These are phyloP conservation scores for Penicillium cosmopolitanum DNA, from an alignment of 495 filamentous ascomycete genomes.

Conservation along the genomic window DNA sequence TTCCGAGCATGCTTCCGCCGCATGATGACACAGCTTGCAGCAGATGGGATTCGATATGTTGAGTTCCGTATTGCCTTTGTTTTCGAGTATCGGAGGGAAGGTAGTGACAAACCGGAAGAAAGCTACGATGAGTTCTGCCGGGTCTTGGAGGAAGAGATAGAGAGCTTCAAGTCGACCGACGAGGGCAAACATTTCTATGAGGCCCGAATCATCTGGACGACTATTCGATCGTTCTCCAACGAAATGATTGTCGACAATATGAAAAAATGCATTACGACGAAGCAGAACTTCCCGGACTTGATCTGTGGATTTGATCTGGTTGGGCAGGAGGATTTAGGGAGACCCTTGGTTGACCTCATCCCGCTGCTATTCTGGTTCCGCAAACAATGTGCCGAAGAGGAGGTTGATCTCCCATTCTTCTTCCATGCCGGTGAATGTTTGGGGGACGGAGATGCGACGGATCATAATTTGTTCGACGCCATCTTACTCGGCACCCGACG, in stretches of 20 bases:
- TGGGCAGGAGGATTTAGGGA: constrained; percentile 79
- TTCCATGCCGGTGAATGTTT: constrained; percentile 90
- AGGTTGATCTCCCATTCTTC: constrained; percentile 89
- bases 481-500: constrained; percentile 83
- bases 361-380: constrained; percentile 92
- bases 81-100: constrained; percentile 61
- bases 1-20: constrained; percentile 73
- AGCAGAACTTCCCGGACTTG: constrained; percentile 74
- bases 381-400: constrained; percentile 77
- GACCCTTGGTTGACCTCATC: constrained; percentile 73
- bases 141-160: constrained; percentile 78
- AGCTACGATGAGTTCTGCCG: constrained; percentile 68
- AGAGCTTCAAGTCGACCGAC: constrained; percentile 69
- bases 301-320: constrained; percentile 89
- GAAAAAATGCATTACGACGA: constrained; percentile 82
- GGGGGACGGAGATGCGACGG: constrained; percentile 73
- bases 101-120: constrained; percentile 60
- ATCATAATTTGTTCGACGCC: constrained; percentile 89
- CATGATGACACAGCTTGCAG: constrained; percentile 66
- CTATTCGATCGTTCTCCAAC: constrained; percentile 62
- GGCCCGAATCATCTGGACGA: constrained; percentile 85
- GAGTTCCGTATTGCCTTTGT: constrained; percentile 68
- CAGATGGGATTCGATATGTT: constrained; percentile 81
- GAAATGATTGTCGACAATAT: constrained; percentile 74
- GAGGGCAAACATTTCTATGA: constrained; percentile 81